Base-by-base conservation (phyloP, 2,329 filamentous ascomycete genomes). In the Phyllosticta paracitricarpa region DNA sequence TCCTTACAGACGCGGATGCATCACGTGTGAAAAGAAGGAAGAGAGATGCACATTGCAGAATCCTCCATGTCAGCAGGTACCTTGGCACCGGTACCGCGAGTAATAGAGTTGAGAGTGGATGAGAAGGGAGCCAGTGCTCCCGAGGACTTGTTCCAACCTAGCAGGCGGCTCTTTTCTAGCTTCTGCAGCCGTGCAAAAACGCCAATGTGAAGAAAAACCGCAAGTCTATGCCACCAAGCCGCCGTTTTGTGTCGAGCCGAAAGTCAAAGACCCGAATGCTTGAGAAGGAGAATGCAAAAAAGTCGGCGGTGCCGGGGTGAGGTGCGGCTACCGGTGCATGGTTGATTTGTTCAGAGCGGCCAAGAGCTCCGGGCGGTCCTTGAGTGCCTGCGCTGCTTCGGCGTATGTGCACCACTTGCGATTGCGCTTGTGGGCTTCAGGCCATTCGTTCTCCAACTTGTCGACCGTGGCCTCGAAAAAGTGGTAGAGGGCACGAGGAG, bases 401-500 rank as follows among this genome's bases (percentile, higher is more conserved):
- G 82, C 77, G 73, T 90, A 97, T 58, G 85, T 87, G 74, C 96
- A 91, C 94, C 94, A 99, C 73, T 88, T 84, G 63, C 94, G 85
- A 73, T 87, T 87, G 69, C 94, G 84, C 81, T 97, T 97, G 76
- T 96, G 85, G 78, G 84, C 88, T 79, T 99, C 94, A 1, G 94
- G 94, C 94, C 94, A 99, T 62, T 92, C 85, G 17, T 81, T 79
- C 74, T 94, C 89, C 77, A 96, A 90, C 69, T 86, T 87, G 65
- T 88, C 84, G 64, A 99, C 94, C n/a, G 84, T 88, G 65, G 87
- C 92, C 76, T 97, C 89, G 76, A 86, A 94, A 76, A 93, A 94
- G 68, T 87, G 85, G 74, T 92, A 93, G 59, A 86, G 74, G 48
- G 86, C 83, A 73, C 93, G 93, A 48, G 89, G 90, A 6, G 90